Evolutionary conservation across 305 asterid species (phyloP).

Genomic region (Fraxinus paxiana): DNA sequence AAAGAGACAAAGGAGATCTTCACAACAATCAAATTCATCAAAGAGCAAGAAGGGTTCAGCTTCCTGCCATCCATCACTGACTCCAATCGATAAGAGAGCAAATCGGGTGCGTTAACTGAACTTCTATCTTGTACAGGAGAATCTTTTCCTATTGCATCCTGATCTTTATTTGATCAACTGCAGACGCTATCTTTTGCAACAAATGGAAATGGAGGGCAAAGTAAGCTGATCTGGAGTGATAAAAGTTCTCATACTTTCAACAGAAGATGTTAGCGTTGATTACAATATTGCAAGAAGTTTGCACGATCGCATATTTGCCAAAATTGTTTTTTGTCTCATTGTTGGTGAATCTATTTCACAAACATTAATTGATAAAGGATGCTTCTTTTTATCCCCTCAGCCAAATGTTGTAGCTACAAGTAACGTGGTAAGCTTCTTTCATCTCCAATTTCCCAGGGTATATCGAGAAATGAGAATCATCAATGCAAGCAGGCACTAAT

Average conservation of each 20-base stretch:
- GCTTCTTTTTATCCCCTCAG: constrained; percentile 25
- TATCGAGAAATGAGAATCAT: constrained; percentile 3
- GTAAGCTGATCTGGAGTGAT: constrained; percentile 82
- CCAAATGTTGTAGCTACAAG: constrained; percentile 22
- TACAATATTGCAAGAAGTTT: constrained; percentile 24
- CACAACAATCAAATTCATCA: constrained; percentile 39
- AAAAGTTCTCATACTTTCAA: constrained; percentile 37
- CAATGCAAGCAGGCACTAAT: constrained; percentile 15
- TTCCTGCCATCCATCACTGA: constrained; percentile 44
- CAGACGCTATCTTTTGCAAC: constrained; percentile 74
- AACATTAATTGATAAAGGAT: constrained; percentile 31
- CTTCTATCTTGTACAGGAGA: constrained; percentile 17
- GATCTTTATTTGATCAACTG: constrained; percentile 34
- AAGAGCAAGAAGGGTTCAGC: constrained; percentile 48
- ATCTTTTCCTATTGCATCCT: constrained; percentile 21
- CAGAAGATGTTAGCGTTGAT: constrained; percentile 50
- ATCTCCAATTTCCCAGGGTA: constrained; percentile 11
- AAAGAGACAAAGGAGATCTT: constrained; percentile 49
- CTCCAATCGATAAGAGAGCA: constrained; percentile 86
- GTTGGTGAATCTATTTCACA: constrained; percentile 3
- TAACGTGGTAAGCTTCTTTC: constrained; percentile 21
- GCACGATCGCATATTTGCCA: constrained; percentile 10
- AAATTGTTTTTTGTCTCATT: constrained; percentile 16
- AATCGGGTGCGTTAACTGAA: constrained; percentile 53
- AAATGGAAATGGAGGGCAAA: constrained; percentile 79